Percentiles rank a stretch among this genome's conserved stretches.
These are phyloP conservation scores for Penicillium brevicompactum DNA, from an alignment of 2,329 filamentous ascomycete genomes.

Conservation along the genomic window DNA sequence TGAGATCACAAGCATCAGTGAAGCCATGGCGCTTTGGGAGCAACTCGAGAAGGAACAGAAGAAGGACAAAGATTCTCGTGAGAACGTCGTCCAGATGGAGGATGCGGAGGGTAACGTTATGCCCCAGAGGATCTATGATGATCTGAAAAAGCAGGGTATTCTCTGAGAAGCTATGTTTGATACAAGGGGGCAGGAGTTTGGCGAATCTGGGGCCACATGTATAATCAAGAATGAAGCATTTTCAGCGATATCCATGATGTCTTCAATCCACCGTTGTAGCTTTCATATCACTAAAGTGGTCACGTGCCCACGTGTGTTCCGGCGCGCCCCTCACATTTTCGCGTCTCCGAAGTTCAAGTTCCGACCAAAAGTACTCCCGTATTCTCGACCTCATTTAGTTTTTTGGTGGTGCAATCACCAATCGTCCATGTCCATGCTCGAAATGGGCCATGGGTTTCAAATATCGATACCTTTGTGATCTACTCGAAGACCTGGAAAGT, in stretches of 20 bases:
- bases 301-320: slow-evolving; percentile 4
- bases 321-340: slow-evolving; percentile 1
- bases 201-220: background rate
- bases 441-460: slow-evolving; percentile 44
- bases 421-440: background rate
- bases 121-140: slow-evolving; percentile 97
- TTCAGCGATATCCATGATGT: background rate
- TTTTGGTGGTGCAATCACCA: background rate
- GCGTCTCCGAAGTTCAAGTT: background rate
- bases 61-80: slow-evolving; percentile 72
- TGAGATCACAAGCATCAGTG: slow-evolving; percentile 89
- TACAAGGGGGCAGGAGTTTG: background rate
- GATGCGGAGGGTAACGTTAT: slow-evolving; percentile 97
- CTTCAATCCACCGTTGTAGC: background rate
- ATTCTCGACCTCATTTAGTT: background rate
- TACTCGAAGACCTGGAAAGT: slow-evolving; percentile 69
- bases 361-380: background rate
- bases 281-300: background rate
- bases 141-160: slow-evolving; percentile 89
- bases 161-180: slow-evolving; percentile 51
- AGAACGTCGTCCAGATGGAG: slow-evolving; percentile 96
- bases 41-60: slow-evolving; percentile 88
- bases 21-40: slow-evolving; percentile 86
- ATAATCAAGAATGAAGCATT: background rate
- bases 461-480: slow-evolving; percentile 72